These are phyloP conservation scores for Wickerhamomyces pijperi DNA, from an alignment of 805 yeast species.

Conservation along the genomic window DNA sequence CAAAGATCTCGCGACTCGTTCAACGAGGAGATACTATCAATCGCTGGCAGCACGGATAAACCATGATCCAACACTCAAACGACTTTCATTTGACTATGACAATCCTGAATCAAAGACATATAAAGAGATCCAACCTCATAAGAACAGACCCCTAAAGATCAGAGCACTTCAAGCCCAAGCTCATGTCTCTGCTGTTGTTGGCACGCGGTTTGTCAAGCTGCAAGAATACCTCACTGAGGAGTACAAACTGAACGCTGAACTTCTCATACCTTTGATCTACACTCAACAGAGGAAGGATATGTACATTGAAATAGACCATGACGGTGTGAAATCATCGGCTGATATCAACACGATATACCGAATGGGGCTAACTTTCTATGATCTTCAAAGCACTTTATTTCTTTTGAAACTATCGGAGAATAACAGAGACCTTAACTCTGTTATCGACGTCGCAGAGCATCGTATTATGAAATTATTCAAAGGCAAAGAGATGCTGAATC, in stretches of 20 bases:
- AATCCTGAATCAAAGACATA: background rate
- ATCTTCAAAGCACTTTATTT: slow-evolving; percentile 5
- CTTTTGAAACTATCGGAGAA: slow-evolving; percentile 1
- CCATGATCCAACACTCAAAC: background rate
- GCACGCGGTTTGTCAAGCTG: background rate
- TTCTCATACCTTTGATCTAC: slow-evolving; percentile 1
- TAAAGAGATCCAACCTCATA: background rate
- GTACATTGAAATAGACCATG: slow-evolving; percentile 1
- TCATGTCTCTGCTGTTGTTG: background rate
- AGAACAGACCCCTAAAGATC: background rate
- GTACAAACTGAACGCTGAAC: slow-evolving; percentile 7
- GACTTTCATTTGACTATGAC: background rate
- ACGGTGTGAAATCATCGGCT: background rate
- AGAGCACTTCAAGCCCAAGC: background rate
- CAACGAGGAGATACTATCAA: background rate
- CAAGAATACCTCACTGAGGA: background rate
- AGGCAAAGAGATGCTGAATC: background rate
- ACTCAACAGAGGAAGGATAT: slow-evolving; percentile 1
- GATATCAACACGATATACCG: slow-evolving; percentile 3
- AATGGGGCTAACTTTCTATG: slow-evolving; percentile 5
- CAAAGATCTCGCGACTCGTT: background rate
- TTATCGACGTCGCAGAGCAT: background rate
- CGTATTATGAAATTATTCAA: background rate
- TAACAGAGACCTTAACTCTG: slow-evolving; percentile 1
- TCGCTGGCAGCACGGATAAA: background rate